Conservation (phyloP, 345 rosid species). For the Eucalyptus virginea region DNA sequence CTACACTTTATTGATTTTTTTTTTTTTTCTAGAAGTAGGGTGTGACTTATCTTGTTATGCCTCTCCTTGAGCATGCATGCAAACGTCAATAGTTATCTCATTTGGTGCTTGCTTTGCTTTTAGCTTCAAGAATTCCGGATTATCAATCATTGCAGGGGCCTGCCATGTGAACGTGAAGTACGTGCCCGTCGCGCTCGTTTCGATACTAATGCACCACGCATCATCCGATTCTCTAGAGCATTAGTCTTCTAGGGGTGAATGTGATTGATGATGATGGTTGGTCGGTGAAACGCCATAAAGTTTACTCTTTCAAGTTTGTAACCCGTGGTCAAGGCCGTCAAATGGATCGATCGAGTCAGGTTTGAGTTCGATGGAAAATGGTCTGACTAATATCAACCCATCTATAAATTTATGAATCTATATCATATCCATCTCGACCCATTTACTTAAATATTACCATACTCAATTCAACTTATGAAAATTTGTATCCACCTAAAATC, state of each 20-base stretch:
- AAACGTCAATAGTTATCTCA: neutral
- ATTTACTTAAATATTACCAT: too few relatives aligned
- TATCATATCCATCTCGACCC: rapidly evolving
- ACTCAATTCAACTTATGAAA: too few relatives aligned
- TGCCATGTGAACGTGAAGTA: neutral
- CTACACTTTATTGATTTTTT: neutral
- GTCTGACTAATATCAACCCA: rapidly evolving
- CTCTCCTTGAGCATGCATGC: neutral
- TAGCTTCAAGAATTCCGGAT: neutral
- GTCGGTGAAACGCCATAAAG: neutral
- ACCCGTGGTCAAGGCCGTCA: rapidly evolving
- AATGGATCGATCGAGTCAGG: rapidly evolving
- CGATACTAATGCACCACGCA: neutral
- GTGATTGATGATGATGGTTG: neutral
- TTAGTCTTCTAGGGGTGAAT: neutral
- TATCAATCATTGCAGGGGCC: neutral
- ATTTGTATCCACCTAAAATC: neutral
- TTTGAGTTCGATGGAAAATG: rapidly evolving
- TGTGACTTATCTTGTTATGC: neutral
- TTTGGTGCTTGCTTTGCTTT: neutral
- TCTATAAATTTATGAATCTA: too few relatives aligned
- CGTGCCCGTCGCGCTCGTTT: neutral
- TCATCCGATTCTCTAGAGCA: neutral
- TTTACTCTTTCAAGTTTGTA: neutral
- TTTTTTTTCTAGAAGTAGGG: neutral